Evolutionary conservation across 1,284 basidiomycete genomes (phyloP), one percentile per base, ranked within the genome.

Genomic region (Papiliotrema flavescens): DNA sequence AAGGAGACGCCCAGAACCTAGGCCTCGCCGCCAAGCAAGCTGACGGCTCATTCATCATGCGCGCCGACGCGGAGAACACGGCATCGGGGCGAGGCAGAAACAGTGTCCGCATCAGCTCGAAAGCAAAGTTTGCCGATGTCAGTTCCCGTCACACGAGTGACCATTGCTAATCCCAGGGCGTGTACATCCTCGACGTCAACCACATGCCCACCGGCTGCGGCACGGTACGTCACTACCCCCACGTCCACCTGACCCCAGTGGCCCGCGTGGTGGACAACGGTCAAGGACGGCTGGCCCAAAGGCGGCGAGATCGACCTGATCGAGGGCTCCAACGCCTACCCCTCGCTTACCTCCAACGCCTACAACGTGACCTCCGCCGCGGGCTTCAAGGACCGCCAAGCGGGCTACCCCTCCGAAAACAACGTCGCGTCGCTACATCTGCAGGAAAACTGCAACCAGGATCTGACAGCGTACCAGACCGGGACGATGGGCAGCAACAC

Each of bases 291-390:
- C 55, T 92, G 89, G 89, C 89, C 89, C 4, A 64, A 65, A 2
- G 78, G 78, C 0, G 89, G 89, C 40, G 89, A 93, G 76, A 90
- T 93, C 43, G 90, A 93, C 74, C 90, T 91, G 56, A 79, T 91
- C 24, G 91, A 93, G 76, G 88, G 83, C 42, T 83, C 87, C 52
- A 84, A 89, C 67, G 83, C 67, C 26, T 61, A 67, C 14, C 72
- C 72, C 2, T 45, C 56, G 13, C 45, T 41, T 8, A 49, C 62
- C 47, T 64, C 65, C 4, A 34, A 56, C 22, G 65, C 65, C 37
- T 75, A 56, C 53, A 64, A 64, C 39, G 57, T 62, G 5, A 69
- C 64, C 32, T 22, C 32, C 14, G 62, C 57, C 19, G 59, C 52
- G 20, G 55, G 61, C 9, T 54, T 49, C 36, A 59, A 56, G 23